phyloP scores from a whole-genome alignment of 805 yeast species.

The Candida succiphila region DNA sequence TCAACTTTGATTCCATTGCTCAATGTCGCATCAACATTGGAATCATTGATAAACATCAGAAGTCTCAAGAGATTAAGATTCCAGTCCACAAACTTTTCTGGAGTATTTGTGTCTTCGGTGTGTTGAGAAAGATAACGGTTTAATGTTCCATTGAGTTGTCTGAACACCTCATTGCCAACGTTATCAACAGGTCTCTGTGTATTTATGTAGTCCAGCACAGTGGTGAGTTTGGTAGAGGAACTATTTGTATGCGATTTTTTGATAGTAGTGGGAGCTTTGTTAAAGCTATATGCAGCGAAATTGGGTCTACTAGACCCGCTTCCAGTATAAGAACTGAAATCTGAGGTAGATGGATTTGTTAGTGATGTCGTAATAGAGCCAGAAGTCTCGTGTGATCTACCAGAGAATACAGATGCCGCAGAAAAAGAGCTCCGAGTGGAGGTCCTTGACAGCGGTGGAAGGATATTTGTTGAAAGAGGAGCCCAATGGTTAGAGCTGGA shows the following conservation, averaged over 20 bases:
- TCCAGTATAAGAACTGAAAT: neutral
- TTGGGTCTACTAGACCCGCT: neutral
- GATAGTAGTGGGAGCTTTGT: no score
- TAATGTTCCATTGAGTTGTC: constrained; percentile 12
- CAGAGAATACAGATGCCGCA: neutral
- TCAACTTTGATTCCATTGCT: constrained; percentile 5
- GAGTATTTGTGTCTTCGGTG: constrained; percentile 10
- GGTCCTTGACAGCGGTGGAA: constrained; percentile 2
- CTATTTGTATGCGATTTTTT: no score
- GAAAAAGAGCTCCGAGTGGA: constrained; percentile 1
- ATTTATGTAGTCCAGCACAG: constrained; percentile 5
- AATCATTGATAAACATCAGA: constrained; percentile 27
- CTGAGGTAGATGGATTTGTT: constrained; percentile 1
- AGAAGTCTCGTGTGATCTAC: neutral
- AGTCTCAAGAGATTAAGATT: constrained; percentile 40
- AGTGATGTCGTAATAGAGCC: constrained; percentile 1
- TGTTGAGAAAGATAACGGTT: no score
- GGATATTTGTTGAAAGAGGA: neutral
- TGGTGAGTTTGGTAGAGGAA: constrained; percentile 8
- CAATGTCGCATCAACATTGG: constrained; percentile 2
- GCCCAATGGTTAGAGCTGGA: neutral
- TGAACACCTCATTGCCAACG: constrained; percentile 16
- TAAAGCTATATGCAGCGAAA: no score
- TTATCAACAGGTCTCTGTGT: constrained; percentile 2
- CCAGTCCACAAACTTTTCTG: constrained; percentile 39